A percentile compares a stretch with the other conserved stretches of the same genome.
Evolutionary conservation across 2,329 filamentous ascomycete species (phyloP).

Genomic region (Fusarium verticillioides): DNA sequence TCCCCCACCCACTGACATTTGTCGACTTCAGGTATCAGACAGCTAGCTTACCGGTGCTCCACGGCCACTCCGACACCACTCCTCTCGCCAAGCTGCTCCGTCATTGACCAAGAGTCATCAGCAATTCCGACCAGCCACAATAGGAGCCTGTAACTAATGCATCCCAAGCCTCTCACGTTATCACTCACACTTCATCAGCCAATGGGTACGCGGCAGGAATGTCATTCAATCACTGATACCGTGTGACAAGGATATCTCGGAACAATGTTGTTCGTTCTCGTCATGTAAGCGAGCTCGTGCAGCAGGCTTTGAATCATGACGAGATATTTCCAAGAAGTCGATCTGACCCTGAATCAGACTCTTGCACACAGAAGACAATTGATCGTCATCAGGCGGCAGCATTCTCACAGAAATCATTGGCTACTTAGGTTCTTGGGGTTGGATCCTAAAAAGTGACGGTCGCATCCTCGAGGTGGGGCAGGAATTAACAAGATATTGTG

Average conservation of each 20-base stretch:
- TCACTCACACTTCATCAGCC: not conserved
- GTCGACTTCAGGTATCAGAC: not conserved
- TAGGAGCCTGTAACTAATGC: not conserved
- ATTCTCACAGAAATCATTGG: conserved; percentile 5
- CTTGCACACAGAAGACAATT: not conserved
- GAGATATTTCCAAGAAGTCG: not conserved
- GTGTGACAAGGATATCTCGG: not conserved
- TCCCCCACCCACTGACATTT: not conserved
- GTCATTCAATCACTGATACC: fast-evolving
- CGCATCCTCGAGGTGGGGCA: not conserved
- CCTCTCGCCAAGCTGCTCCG: not conserved
- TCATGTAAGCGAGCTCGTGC: not conserved
- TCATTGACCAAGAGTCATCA: not conserved
- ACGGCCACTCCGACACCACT: not conserved
- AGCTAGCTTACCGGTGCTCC: not conserved
- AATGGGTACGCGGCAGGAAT: not conserved
- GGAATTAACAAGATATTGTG: not conserved
- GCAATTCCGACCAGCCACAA: not conserved
- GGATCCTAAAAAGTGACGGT: not conserved
- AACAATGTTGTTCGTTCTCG: not conserved
- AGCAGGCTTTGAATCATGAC: not conserved
- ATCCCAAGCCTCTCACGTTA: not conserved
- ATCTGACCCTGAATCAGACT: not conserved
- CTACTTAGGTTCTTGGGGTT: not conserved
- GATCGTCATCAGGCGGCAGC: conserved; percentile 4